phyloP scores from a whole-genome alignment of 805 yeast genomes.

The Cyberlindnera saturnus region DNA sequence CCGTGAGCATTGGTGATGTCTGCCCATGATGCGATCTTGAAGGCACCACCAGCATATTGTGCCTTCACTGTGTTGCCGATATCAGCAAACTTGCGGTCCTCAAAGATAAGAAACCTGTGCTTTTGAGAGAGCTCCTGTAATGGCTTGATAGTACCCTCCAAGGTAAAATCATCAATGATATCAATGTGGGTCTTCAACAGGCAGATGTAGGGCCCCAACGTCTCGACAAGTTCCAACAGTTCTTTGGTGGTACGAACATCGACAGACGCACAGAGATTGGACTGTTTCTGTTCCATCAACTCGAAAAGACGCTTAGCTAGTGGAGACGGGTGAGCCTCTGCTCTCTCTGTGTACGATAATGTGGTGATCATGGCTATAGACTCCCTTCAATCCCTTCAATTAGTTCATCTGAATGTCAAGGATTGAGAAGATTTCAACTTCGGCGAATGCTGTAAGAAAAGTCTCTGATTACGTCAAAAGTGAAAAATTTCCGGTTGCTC shows the following conservation, averaged over 20 bases:
- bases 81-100: conserved; percentile 97
- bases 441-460: too few relatives aligned
- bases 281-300: conserved; percentile 72
- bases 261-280: conserved; percentile 91
- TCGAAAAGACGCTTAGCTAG: conserved; percentile 70
- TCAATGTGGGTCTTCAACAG: conserved; percentile 93
- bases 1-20: conserved; percentile 98
- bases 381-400: too few relatives aligned
- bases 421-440: too few relatives aligned
- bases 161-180: conserved; percentile 81
- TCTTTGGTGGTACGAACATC: conserved; percentile 83
- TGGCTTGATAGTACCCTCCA: conserved; percentile 74
- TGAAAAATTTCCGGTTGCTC: not conserved
- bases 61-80: conserved; percentile 96
- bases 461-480: too few relatives aligned
- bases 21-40: conserved; percentile 87
- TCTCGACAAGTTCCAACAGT: conserved; percentile 64
- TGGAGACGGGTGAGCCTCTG: conserved; percentile 63
- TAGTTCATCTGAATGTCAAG: too few relatives aligned
- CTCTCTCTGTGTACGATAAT: conserved; percentile 59
- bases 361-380: conserved; percentile 17
- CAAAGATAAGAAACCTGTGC: conserved; percentile 87
- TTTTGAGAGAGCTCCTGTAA: conserved; percentile 65
- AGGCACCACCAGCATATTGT: conserved; percentile 88
- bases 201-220: conserved; percentile 87